Conservation (phyloP, 768 basidiomycete species). For the Auriculariales sp. region DNA sequence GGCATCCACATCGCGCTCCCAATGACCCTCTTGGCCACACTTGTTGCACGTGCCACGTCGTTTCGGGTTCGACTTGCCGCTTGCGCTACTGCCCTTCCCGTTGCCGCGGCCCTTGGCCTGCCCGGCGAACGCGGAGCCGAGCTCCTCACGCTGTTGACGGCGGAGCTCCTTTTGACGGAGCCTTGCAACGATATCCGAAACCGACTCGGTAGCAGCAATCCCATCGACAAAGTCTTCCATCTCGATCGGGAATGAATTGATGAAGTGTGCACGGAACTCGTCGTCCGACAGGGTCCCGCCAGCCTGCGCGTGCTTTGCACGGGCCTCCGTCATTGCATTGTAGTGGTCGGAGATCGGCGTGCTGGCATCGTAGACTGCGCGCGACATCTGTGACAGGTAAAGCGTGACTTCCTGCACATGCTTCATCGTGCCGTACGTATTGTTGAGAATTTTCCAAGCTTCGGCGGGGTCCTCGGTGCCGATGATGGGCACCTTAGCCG, state of each 20-base stretch:
- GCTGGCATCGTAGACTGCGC: background rate
- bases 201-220: background rate
- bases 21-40: background rate
- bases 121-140: background rate
- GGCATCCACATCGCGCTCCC: background rate
- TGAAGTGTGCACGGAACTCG: background rate
- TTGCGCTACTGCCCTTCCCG: background rate
- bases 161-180: background rate
- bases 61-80: background rate
- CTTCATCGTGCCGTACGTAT: background rate
- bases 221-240: background rate
- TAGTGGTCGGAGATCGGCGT: background rate
- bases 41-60: background rate
- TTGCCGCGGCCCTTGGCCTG: no score
- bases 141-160: background rate
- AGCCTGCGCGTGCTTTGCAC: background rate
- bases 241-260: background rate
- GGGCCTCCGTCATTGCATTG: background rate
- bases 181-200: background rate
- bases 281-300: background rate
- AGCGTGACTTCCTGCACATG: background rate
- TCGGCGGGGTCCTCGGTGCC: background rate
- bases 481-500: background rate
- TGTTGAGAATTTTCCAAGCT: background rate
- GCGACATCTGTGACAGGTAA: background rate